These are phyloP conservation scores for Cochlearia excelsa DNA, from an alignment of 345 rosid genomes.

Conservation along the genomic window DNA sequence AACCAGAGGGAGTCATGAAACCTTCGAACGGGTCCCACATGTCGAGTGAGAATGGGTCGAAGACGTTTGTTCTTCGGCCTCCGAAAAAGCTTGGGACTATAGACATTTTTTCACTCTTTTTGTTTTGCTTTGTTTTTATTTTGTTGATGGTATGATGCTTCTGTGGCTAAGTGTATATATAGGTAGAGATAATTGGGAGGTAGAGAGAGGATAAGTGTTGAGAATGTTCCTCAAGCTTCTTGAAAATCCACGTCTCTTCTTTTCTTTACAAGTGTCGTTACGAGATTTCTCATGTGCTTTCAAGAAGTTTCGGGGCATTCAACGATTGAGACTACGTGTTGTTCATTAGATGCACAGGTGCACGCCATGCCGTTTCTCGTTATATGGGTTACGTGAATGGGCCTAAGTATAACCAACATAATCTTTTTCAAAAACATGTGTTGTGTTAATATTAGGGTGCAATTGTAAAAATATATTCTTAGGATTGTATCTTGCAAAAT, in stretches of 20 bases:
- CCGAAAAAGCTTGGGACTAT: slow-evolving; percentile 31
- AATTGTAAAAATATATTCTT: too few species aligned
- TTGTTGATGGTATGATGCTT: not conserved
- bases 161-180: not conserved
- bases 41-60: slow-evolving; percentile 36
- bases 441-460: too few species aligned
- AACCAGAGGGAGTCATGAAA: not conserved
- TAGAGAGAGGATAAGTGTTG: not conserved
- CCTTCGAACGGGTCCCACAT: slow-evolving; percentile 36
- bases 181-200: not conserved
- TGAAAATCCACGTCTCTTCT: not conserved
- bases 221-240: slow-evolving; percentile 17
- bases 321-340: not conserved
- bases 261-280: not conserved
- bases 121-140: not conserved
- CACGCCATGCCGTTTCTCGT: slow-evolving; percentile 4
- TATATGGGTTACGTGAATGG: not conserved
- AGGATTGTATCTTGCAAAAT: too few species aligned
- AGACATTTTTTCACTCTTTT: slow-evolving; percentile 22
- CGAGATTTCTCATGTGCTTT: not conserved
- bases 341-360: not conserved
- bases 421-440: too few species aligned
- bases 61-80: slow-evolving; percentile 34
- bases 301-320: slow-evolving; percentile 12
- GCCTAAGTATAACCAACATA: not conserved